A percentile compares a stretch with the other conserved stretches of the same genome.
These are phyloP conservation scores for Rhinocladiella similis DNA, from an alignment of 2,329 filamentous ascomycete genomes.

Conservation along the genomic window DNA sequence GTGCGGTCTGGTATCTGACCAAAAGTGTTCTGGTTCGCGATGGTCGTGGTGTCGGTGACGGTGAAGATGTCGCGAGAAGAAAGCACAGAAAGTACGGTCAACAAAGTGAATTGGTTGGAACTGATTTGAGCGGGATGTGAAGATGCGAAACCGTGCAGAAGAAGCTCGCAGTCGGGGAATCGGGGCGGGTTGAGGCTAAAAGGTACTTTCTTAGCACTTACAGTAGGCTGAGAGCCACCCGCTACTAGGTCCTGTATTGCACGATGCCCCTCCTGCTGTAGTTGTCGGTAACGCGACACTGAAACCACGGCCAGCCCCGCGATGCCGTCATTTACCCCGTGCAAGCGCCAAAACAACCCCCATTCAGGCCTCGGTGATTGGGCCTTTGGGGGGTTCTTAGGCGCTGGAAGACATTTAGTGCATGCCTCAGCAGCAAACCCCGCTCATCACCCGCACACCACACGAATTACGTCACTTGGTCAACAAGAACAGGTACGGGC, in stretches of 20 bases:
- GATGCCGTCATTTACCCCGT: neutral
- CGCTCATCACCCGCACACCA: neutral
- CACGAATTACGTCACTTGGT: neutral
- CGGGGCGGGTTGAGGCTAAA: neutral
- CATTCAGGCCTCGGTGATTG: neutral
- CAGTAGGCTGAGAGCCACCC: too few relatives aligned
- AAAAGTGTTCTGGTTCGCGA: neutral
- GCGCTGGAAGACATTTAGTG: neutral
- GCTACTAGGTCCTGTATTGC: too few relatives aligned
- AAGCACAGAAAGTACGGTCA: slow-evolving; percentile 8
- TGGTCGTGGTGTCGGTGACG: neutral
- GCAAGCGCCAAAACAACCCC: neutral
- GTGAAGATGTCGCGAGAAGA: neutral
- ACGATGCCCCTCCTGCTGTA: too few relatives aligned
- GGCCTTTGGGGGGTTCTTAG: neutral
- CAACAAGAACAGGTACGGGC: neutral
- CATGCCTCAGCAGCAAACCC: neutral
- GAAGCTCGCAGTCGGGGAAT: neutral
- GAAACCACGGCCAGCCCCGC: neutral
- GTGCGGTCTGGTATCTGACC: too few relatives aligned
- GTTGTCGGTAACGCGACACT: neutral
- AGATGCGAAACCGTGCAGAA: neutral
- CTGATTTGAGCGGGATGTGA: neutral
- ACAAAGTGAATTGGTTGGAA: neutral
- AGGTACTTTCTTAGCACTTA: too few relatives aligned